Percentiles rank a stretch among this genome's conserved stretches.
Conservation (phyloP, 2,329 filamentous ascomycete species). For the Teratosphaeria nubilosa region DNA sequence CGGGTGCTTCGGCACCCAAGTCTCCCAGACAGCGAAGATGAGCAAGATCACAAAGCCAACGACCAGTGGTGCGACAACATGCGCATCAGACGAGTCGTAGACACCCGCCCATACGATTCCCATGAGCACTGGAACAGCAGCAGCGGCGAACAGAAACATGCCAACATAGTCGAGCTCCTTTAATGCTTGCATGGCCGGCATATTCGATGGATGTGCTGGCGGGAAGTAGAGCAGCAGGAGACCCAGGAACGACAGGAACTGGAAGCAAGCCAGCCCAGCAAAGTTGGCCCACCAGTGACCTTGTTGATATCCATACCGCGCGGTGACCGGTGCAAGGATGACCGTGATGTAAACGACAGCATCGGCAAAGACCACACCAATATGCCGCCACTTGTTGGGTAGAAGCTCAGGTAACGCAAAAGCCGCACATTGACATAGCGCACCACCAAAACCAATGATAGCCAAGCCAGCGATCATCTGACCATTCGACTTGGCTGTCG, state of each 20-base stretch:
- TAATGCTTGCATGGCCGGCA: constrained; percentile 16
- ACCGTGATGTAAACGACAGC: constrained; percentile 35
- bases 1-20: constrained; percentile 20
- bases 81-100: constrained; percentile 15
- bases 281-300: constrained; percentile 39
- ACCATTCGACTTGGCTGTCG: constrained; percentile 8
- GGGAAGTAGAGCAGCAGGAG: constrained; percentile 34
- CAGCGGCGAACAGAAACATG: constrained; percentile 23
- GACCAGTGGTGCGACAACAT: constrained; percentile 25
- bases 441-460: constrained; percentile 12
- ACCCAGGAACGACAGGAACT: constrained; percentile 36
- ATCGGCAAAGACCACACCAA: constrained; percentile 15
- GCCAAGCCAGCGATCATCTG: constrained; percentile 8
- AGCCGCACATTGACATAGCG: constrained; percentile 11
- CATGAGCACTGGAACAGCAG: constrained; percentile 20
- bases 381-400: constrained; percentile 15
- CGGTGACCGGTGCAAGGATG: constrained; percentile 37
- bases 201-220: constrained; percentile 29
- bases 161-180: constrained; percentile 25
- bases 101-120: constrained; percentile 27
- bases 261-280: constrained; percentile 33
- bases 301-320: constrained; percentile 31
- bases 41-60: constrained; percentile 23
- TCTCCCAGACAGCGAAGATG: constrained; percentile 25
- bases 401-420: constrained; percentile 7